phyloP scores from a whole-genome alignment of 495 filamentous ascomycete species.

The Chaetomium fimeti region DNA sequence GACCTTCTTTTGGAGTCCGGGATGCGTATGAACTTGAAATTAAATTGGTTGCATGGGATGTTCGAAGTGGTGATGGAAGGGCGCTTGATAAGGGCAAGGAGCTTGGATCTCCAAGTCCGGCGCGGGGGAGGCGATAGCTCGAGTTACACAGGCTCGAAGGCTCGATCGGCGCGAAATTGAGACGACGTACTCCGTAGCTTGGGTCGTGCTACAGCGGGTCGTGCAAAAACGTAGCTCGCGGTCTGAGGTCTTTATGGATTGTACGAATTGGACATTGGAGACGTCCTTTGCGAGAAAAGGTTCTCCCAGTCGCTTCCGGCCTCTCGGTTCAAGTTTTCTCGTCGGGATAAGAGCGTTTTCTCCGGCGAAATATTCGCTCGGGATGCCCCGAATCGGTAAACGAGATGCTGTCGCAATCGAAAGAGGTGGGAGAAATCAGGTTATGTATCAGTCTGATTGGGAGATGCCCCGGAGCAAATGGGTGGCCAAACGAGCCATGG shows the following conservation, averaged over 20 bases:
- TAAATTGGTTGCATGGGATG: background rate
- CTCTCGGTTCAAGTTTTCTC: constrained; percentile 9
- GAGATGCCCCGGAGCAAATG: constrained; percentile 15
- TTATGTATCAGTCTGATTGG: background rate
- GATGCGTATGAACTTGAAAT: background rate
- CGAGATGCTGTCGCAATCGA: background rate
- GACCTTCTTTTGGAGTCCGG: background rate
- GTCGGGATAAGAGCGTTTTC: constrained; percentile 15
- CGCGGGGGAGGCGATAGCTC: constrained; percentile 22
- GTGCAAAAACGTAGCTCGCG: constrained; percentile 30
- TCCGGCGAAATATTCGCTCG: constrained; percentile 22
- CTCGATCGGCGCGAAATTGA: constrained; percentile 7
- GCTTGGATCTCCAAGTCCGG: constrained; percentile 18
- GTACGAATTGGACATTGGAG: constrained; percentile 28
- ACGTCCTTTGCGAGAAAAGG: background rate
- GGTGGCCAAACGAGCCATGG: constrained; percentile 21
- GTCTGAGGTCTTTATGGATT: constrained; percentile 20
- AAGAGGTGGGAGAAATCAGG: background rate
- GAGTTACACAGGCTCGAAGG: background rate
- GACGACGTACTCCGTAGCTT: background rate
- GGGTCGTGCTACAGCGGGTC: background rate
- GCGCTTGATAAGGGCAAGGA: constrained; percentile 6
- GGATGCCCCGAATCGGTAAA: constrained; percentile 23
- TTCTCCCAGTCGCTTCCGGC: background rate
- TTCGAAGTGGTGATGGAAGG: background rate